Evolutionary conservation across 106 monocot genomes (phyloP).

Genomic region (Phalaenopsis equestris): DNA sequence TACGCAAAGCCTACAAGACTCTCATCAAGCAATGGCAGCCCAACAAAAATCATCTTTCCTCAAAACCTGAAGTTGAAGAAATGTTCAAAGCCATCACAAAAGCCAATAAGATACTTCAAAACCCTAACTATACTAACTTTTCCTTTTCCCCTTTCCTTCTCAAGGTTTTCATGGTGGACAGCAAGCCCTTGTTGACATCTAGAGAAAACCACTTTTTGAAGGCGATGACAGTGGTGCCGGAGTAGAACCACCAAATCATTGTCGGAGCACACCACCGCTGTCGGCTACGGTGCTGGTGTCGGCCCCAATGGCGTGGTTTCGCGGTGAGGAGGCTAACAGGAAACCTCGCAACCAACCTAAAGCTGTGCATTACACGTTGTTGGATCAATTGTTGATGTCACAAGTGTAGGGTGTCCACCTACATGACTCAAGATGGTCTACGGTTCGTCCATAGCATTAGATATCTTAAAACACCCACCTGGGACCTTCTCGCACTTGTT

Average conservation of each 20-base stretch:
- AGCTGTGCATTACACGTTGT: background rate
- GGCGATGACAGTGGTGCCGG: background rate
- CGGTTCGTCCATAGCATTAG: no score
- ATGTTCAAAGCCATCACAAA: constrained; percentile 52
- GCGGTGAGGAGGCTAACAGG: background rate
- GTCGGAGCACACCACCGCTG: constrained; percentile 4
- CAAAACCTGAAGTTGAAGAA: constrained; percentile 45
- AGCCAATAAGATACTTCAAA: constrained; percentile 39
- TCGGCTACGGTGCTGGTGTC: no score
- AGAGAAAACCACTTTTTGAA: constrained; percentile 12
- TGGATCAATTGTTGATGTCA: no score
- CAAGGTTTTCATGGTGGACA: background rate
- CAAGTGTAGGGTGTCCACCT: no score
- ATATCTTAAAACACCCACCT: no score
- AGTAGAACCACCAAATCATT: background rate
- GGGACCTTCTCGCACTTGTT: no score
- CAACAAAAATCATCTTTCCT: constrained; percentile 58
- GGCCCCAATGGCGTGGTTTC: background rate
- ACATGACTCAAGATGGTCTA: no score
- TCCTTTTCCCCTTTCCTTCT: background rate
- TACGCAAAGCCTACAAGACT: constrained; percentile 44
- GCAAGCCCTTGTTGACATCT: constrained; percentile 20
- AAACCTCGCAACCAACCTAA: background rate
- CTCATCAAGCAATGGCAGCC: constrained; percentile 64
- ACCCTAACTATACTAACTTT: background rate